Percentiles rank a stretch among this genome's conserved stretches.
Evolutionary conservation across 106 monocot genomes (phyloP).

Genomic region (Phalaenopsis aphrodite): DNA sequence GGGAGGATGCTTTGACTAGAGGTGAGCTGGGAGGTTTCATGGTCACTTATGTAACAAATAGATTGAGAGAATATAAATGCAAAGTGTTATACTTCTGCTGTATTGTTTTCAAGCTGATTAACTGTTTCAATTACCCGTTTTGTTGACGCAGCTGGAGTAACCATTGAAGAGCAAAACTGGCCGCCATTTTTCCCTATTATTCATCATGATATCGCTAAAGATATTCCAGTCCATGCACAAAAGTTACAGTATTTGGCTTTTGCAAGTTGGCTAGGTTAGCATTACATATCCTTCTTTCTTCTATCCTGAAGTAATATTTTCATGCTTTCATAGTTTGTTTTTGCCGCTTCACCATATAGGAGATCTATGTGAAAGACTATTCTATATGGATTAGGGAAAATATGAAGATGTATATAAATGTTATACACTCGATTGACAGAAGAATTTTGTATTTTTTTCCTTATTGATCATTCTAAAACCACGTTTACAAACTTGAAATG

Average conservation of each 20-base stretch:
- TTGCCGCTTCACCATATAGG: neutral
- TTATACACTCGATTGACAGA: neutral
- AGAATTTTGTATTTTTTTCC: neutral
- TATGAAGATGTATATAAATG: neutral
- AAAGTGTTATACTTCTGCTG: neutral
- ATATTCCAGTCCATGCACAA: constrained; percentile 67
- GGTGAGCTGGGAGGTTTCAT: constrained; percentile 14
- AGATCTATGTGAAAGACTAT: neutral
- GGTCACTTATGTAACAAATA: neutral
- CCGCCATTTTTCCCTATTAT: constrained; percentile 67
- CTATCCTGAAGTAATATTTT: neutral
- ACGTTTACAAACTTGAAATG: neutral
- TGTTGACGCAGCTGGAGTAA: constrained; percentile 45
- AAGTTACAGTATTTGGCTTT: constrained; percentile 73
- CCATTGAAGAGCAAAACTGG: constrained; percentile 69
- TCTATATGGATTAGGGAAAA: neutral
- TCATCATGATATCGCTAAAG: constrained; percentile 78
- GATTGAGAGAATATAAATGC: neutral
- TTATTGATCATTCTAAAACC: neutral
- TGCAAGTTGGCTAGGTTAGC: constrained; percentile 60
- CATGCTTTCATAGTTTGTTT: neutral
- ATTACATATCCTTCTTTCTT: neutral
- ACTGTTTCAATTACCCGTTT: neutral
- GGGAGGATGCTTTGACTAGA: constrained; percentile 33
- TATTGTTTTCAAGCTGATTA: neutral